These are phyloP conservation scores for Cutaneotrichosporon sp. DNA, from an alignment of 1,284 basidiomycete species.

Conservation along the genomic window DNA sequence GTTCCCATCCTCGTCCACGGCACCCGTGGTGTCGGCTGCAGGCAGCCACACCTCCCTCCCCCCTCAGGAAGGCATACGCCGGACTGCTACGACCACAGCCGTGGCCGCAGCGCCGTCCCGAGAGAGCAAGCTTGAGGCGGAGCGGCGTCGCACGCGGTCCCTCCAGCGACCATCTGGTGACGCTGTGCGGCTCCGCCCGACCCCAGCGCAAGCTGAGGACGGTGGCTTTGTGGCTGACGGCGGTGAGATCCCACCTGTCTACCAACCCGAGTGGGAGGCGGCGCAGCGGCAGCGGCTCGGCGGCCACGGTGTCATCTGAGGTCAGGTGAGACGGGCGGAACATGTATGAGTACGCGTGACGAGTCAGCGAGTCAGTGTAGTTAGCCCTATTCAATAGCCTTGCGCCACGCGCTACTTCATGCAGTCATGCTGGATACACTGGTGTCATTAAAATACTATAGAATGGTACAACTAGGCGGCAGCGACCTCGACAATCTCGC, in stretches of 20 bases:
- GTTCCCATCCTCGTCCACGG: no score
- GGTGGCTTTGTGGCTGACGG: background rate
- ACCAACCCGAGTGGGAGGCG: background rate
- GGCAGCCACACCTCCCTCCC: no score
- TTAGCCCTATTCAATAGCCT: no score
- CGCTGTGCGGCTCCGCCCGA: background rate
- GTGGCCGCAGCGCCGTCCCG: no score
- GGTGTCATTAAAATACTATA: background rate
- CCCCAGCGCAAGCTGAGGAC: background rate
- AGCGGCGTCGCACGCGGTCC: background rate
- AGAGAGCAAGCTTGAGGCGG: background rate
- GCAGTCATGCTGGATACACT: background rate
- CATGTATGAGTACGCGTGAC: no score
- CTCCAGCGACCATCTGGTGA: background rate
- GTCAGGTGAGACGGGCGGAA: no score
- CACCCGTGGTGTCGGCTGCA: no score
- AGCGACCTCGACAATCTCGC: constrained; percentile 1
- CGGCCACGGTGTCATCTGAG: no score
- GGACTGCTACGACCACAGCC: no score
- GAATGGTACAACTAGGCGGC: background rate
- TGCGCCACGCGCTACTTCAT: no score
- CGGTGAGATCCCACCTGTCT: background rate
- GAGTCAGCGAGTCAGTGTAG: no score
- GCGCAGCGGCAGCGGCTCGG: background rate
- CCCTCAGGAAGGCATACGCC: no score